Evolutionary conservation across 257 asterid genomes (phyloP), one percentile per base, ranked within the genome.

Genomic region (Gardenia jasminoides): DNA sequence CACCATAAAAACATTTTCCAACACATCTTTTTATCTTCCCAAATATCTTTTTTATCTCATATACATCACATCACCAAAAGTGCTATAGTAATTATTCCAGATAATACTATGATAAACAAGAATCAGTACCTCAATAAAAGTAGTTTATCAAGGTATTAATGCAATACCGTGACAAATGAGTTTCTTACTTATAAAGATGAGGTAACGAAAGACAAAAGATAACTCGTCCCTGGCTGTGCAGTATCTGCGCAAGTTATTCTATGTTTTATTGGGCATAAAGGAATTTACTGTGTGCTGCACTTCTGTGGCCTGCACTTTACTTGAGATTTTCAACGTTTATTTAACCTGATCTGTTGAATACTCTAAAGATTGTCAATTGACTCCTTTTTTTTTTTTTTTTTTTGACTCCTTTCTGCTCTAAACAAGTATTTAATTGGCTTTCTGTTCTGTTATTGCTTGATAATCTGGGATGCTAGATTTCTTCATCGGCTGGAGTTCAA

Each of bases 391-490:
- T n/a, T n/a, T n/a, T n/a, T n/a, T n/a, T n/a, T n/a, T 22, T 39
- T 9, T 62, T 67, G 26, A 19, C 26, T 33, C 10, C 47, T 33
- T 67, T 28, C 7, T 16, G 31, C 36, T 50, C 50, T 48, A 20
- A 36, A n/a, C 44, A 24, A 44, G 22, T 65, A 22, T 72, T 31
- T 44, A 2, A 33, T 11, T 70, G 41, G 54, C 78, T 74, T 28
- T 64, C 54, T 52, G 10, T 72, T 82, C 74, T 22, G 41, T 22
- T 62, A 66, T 80, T 81, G 81, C 70, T 58, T 65, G 46, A 31
- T 36, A 68, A 10, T 71, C 17, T 62, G 75, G 84, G 64, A 74
- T 84, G 76, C 72, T 78, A 93, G 97, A 79, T 69, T 81, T 81
- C 80, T 76, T 26, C 86, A 64, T n/a, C 83, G 31, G 3, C 68